Evolutionary conservation across 2,329 filamentous ascomycete species (phyloP).

Genomic region (Calonectria multiphialidica): DNA sequence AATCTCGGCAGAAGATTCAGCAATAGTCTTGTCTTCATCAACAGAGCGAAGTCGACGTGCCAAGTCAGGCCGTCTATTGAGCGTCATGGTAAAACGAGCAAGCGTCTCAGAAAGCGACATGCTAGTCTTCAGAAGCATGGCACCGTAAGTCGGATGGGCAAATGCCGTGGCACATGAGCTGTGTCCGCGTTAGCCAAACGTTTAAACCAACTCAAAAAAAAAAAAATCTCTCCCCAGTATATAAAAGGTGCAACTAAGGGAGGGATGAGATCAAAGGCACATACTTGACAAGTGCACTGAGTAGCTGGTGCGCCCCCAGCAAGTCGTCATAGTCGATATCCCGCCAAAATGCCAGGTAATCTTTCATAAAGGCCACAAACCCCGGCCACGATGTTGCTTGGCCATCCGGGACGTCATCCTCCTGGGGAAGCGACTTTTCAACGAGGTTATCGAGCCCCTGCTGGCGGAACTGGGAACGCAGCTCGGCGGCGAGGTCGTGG

Average conservation of each 20-base stretch:
- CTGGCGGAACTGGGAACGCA: slow-evolving; percentile 67
- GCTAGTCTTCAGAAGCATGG: slow-evolving; percentile 85
- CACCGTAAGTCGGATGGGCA: slow-evolving; percentile 81
- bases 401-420: slow-evolving; percentile 73
- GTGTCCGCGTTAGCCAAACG: slow-evolving; percentile 13
- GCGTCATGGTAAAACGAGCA: slow-evolving; percentile 83
- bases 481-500: slow-evolving; percentile 74
- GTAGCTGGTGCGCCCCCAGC: slow-evolving; percentile 78
- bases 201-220: not conserved
- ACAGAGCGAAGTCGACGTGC: slow-evolving; percentile 73
- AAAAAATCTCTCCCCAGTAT: not conserved
- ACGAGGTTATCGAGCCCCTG: slow-evolving; percentile 72
- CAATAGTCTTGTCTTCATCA: slow-evolving; percentile 79
- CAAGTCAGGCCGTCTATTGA: slow-evolving; percentile 85
- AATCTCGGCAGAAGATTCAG: slow-evolving; percentile 88
- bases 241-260: not conserved
- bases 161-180: slow-evolving; percentile 89
- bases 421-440: slow-evolving; percentile 72
- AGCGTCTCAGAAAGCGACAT: slow-evolving; percentile 85
- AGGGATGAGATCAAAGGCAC: slow-evolving; percentile 46
- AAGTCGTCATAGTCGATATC: slow-evolving; percentile 84
- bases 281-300: slow-evolving; percentile 82
- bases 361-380: slow-evolving; percentile 82
- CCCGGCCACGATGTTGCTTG: slow-evolving; percentile 78
- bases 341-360: slow-evolving; percentile 84